phyloP scores from a whole-genome alignment of 2,329 filamentous ascomycete genomes.

The Dendryphion nanum region DNA sequence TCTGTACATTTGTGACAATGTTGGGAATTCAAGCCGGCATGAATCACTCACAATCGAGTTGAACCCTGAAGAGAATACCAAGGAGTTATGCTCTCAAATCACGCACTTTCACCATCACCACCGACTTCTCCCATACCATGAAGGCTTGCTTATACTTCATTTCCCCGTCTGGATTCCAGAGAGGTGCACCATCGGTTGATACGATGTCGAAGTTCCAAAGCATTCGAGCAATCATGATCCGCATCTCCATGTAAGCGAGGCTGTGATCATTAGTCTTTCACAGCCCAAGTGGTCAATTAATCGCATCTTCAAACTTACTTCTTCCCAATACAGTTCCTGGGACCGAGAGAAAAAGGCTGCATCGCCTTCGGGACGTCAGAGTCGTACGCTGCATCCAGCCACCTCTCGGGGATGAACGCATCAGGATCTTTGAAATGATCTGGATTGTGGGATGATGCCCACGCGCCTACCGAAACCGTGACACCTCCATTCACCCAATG shows the following conservation, averaged over 20 bases:
- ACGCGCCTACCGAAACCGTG: slow-evolving; percentile 6
- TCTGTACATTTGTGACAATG: too few species aligned
- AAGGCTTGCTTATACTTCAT: slow-evolving; percentile 13
- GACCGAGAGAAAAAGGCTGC: slow-evolving; percentile 14
- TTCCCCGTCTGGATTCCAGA: slow-evolving; percentile 14
- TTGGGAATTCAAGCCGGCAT: too few species aligned
- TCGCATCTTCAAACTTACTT: slow-evolving; percentile 2
- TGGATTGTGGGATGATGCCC: slow-evolving; percentile 5
- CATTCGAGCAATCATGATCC: slow-evolving; percentile 36
- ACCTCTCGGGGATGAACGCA: slow-evolving; percentile 6
- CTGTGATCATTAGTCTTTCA: slow-evolving; percentile 1
- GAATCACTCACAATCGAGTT: too few species aligned
- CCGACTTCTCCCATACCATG: slow-evolving; percentile 10
- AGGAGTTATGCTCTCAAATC: slow-evolving; percentile 5
- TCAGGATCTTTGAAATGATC: slow-evolving; percentile 6
- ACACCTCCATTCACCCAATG: slow-evolving; percentile 22
- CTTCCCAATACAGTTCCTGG: slow-evolving; percentile 14
- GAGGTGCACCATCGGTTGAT: slow-evolving; percentile 11
- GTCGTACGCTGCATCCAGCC: slow-evolving; percentile 8
- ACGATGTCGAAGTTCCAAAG: slow-evolving; percentile 37
- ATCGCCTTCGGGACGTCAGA: slow-evolving; percentile 11
- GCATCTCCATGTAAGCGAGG: slow-evolving; percentile 38
- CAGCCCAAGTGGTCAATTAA: not conserved
- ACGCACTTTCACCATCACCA: slow-evolving; percentile 5
- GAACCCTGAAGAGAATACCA: not conserved